Evolutionary conservation across 495 filamentous ascomycete species (phyloP).

Genomic region (Cryomyces minteri): DNA sequence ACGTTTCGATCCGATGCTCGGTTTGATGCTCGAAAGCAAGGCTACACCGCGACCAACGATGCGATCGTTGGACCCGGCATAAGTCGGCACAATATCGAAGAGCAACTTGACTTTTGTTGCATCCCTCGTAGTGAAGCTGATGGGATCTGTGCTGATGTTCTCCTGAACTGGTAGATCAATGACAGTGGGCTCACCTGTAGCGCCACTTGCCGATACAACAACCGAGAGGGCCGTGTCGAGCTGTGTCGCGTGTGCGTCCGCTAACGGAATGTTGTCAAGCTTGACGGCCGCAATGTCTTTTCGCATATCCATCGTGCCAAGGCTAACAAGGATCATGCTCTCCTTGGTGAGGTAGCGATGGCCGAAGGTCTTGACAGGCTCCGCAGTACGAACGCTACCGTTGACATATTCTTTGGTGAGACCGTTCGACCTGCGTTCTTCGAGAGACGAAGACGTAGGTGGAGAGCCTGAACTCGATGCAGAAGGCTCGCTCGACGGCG

Average conservation of each 20-base stretch:
- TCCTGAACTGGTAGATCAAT: conserved; percentile 90
- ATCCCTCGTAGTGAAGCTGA: conserved; percentile 68
- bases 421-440: conserved; percentile 32
- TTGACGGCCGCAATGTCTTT: conserved; percentile 66
- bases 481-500: conserved; percentile 27
- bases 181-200: conserved; percentile 66
- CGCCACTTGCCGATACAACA: conserved; percentile 77
- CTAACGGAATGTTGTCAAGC: conserved; percentile 74
- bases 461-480: conserved; percentile 11
- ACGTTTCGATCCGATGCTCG: conserved; percentile 56
- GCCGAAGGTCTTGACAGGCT: conserved; percentile 85
- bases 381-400: conserved; percentile 26
- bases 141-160: conserved; percentile 80
- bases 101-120: conserved; percentile 66
- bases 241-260: conserved; percentile 76
- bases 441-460: conserved; percentile 25
- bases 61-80: conserved; percentile 72
- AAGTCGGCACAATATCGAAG: conserved; percentile 95
- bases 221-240: conserved; percentile 86
- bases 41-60: conserved; percentile 88
- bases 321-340: conserved; percentile 74
- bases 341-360: conserved; percentile 85
- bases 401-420: conserved; percentile 17
- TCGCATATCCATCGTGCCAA: conserved; percentile 85
- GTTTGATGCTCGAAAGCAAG: conserved; percentile 68